Base-by-base conservation (phyloP, 2,329 filamentous ascomycete genomes). In the Trichoderma koningii region DNA sequence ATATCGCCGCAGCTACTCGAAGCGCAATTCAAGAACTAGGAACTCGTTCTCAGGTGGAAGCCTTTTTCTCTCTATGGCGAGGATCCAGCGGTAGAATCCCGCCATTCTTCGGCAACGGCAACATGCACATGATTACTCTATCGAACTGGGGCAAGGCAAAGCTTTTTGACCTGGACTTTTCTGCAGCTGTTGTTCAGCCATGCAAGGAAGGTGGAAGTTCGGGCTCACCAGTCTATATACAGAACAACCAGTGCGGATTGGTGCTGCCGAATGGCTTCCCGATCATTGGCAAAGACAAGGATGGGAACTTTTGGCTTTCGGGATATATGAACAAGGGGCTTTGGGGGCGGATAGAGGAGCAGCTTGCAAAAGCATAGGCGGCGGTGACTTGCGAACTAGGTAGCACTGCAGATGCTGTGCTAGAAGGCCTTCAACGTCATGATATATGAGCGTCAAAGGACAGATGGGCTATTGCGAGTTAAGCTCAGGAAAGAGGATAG, bases 241-340 rank as follows among this genome's bases (percentile, higher is more conserved):
- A 57, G 42, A 19, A 57, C 4, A 57, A 57, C 10, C 55, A 57
- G 1, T 26, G 26, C 7, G 26, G 26, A 21, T 9, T 57, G 3
- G 30, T 34, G 42, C 55, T 28, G 15, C 26, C 42, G 2, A 28
- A 57, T 23, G 55, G 42, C 2, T 57, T 28, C 5, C 19, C 30
- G 2, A 48, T 57, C 28, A 34, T 47, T 10, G 55, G 55, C 28
- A 47, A 47, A 5, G 55, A 57, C 6, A 28, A 57, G 5, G 30
- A 57, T 2, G 55, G 55, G 14, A 57, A 57, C 7, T 57, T 34
- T 9, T 57, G 55, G 55, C 10, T 28, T 34, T 57, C 55, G 10
- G 23, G 26, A 2, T 57, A 47, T n/a, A 47, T 19, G 55, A 28
- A 34, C 6, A 57, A 57, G 19, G 55, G 55, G 6, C 55, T 47